Conservation (phyloP, 2,329 filamentous ascomycete genomes). For the Ascocoryne sarcoides region DNA sequence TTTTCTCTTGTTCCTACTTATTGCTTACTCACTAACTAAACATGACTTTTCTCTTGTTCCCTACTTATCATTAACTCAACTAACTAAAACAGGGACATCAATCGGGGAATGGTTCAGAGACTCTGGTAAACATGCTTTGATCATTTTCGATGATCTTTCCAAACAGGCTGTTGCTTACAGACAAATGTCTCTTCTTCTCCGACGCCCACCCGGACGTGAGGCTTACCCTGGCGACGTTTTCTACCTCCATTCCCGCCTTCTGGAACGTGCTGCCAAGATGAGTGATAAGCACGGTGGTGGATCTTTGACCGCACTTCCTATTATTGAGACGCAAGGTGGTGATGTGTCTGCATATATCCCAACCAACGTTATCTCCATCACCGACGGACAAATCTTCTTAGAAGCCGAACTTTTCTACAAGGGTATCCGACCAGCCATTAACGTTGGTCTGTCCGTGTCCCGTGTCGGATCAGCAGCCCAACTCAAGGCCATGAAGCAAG, state of each 20-base stretch:
- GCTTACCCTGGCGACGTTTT: slow-evolving; percentile 98
- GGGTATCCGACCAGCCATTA: slow-evolving; percentile 99
- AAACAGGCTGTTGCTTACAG: slow-evolving; percentile 98
- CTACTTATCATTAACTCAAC: not conserved
- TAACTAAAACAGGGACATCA: slow-evolving; percentile 1
- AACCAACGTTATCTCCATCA: slow-evolving; percentile 99
- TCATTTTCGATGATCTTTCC: slow-evolving; percentile 91
- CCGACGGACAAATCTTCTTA: slow-evolving; percentile 99
- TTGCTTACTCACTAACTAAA: not conserved
- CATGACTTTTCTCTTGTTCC: slow-evolving; percentile 1
- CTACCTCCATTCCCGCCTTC: slow-evolving; percentile 98
- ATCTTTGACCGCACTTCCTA: slow-evolving; percentile 90
- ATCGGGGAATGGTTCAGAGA: slow-evolving; percentile 69
- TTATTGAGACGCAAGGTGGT: slow-evolving; percentile 99
- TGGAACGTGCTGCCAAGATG: slow-evolving; percentile 99
- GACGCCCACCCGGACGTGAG: slow-evolving; percentile 97
- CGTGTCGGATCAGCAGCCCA: slow-evolving; percentile 99
- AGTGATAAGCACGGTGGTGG: slow-evolving; percentile 90
- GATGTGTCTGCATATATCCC: slow-evolving; percentile 99
- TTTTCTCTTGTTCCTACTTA: slow-evolving; percentile 1
- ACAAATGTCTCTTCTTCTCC: slow-evolving; percentile 97
- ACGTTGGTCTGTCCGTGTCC: slow-evolving; percentile 99
- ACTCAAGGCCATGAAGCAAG: slow-evolving; percentile 99
- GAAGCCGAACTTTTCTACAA: slow-evolving; percentile 99
- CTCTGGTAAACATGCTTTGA: slow-evolving; percentile 76